Evolutionary conservation across 164 flowering plant genomes (phyloP), one percentile per base, ranked within the genome.

Genomic region (Taxillus chinensis): DNA sequence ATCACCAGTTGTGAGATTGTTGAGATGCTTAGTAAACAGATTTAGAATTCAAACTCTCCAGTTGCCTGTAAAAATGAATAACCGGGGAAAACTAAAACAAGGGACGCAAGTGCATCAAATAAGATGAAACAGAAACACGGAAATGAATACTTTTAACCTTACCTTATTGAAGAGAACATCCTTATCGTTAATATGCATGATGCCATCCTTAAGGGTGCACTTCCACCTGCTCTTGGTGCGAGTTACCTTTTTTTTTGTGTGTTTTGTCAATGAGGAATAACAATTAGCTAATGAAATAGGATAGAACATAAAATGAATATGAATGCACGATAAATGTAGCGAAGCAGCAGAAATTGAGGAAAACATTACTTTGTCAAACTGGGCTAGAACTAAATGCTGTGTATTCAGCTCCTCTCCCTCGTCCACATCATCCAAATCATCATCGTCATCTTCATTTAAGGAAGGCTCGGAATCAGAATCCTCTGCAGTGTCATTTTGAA

Each of bases 221-320:
- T 87, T 93, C 99, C 99, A 90, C 78, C 79, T 77, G 90, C 90
- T 93, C 79, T 93, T 93, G 67, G 99, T 85, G 46, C 97, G 85
- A 5, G 91, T 86, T 50, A 90, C 97, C 96, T 93, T n/a, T 62
- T 68, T 48, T 40, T 60, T 67, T 63, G 63, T 52, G 50, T 39
- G 53, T 13, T 39, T 27, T 55, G 51, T 57, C 7, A 63, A 3
- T 37, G 41, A 10, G 10, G 58, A 43, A 43, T 43, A 43, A 6
- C 7, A 9, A 43, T 6, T 48, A 11, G 3, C 51, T 48, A 11
- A 48, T 9, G 46, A 9, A 43, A 9, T 43, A 8, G 12, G 12
- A 7, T 2, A 48, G 51, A 7, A 48, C 51, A 27, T 48, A 48
- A 4, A 48, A 7, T 48, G 51, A 48, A 8, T 7, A 8, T 8